These are phyloP conservation scores for Cornus controversa DNA, from an alignment of 148 eudicot genomes.

Conservation along the genomic window DNA sequence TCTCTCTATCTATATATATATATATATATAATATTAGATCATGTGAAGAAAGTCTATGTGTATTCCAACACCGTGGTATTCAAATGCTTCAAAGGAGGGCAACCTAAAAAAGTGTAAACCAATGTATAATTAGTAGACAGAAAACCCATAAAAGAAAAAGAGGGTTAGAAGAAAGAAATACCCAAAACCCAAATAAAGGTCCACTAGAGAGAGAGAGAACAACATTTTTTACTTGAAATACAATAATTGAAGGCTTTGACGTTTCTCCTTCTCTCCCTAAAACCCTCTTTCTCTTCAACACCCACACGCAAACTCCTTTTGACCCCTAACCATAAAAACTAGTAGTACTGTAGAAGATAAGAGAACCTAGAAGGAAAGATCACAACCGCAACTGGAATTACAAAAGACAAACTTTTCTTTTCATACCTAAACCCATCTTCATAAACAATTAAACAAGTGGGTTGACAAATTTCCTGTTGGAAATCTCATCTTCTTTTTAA, in stretches of 20 bases:
- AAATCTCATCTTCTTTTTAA: no score
- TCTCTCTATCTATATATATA: no score
- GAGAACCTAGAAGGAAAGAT: not conserved
- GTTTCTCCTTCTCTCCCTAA: no score
- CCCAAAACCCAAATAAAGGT: not conserved
- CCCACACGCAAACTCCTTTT: no score
- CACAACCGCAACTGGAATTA: not conserved
- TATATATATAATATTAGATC: no score
- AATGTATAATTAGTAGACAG: not conserved
- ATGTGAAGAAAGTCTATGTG: no score
- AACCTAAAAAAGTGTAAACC: constrained; percentile 1
- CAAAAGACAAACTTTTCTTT: not conserved
- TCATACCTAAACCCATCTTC: no score
- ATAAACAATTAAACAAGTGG: not conserved
- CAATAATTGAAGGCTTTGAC: no score
- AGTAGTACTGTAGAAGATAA: no score
- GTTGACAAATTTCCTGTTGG: not conserved
- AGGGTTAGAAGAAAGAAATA: not conserved
- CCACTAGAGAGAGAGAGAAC: not conserved
- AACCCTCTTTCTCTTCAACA: no score
- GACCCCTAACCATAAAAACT: no score
- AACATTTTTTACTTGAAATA: not conserved
- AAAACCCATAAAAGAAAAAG: constrained; percentile 6
- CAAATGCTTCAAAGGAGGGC: constrained; percentile 8
- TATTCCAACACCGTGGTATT: not conserved